Conservation (phyloP, 495 filamentous ascomycete species). For the Aspergillus haitiensis region DNA sequence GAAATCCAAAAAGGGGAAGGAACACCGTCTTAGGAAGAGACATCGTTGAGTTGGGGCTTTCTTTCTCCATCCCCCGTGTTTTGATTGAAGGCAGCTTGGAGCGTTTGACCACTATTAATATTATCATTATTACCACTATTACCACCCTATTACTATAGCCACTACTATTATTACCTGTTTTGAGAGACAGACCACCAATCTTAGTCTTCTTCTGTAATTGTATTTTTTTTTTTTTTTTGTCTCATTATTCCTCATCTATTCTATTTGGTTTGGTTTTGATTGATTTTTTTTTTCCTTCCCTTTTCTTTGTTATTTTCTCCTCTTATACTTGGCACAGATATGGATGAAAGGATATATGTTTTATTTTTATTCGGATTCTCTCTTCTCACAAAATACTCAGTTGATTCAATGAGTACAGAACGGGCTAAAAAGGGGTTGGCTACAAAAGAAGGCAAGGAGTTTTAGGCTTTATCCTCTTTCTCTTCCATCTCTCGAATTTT, state of each 20-base stretch:
- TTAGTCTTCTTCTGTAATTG: conserved; percentile 4
- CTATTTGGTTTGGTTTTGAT: not conserved
- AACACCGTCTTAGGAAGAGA: conserved; percentile 52
- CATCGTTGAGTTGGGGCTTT: conserved; percentile 29
- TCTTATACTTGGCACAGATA: too few species aligned
- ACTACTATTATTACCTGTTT: not conserved
- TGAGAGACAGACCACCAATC: conserved; percentile 2
- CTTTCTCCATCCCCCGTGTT: not conserved
- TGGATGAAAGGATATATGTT: too few species aligned
- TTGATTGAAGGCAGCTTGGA: too few species aligned
- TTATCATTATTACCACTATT: not conserved
- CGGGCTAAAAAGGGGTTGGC: too few species aligned
- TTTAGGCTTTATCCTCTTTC: not conserved
- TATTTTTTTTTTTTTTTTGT: conserved; percentile 1
- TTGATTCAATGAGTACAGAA: too few species aligned
- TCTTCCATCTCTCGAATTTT: not conserved
- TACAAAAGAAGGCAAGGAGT: too few species aligned
- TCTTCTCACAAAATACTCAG: too few species aligned
- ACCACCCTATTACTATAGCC: not conserved
- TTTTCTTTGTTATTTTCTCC: conserved; percentile 6
- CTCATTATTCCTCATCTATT: conserved; percentile 2
- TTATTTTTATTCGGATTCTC: too few species aligned
- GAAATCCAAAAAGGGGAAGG: conserved; percentile 71
- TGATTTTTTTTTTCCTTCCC: conserved; percentile 5
- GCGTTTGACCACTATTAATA: not conserved